phyloP scores from a whole-genome alignment of 345 rosid species.

The Anacardium occidentale region DNA sequence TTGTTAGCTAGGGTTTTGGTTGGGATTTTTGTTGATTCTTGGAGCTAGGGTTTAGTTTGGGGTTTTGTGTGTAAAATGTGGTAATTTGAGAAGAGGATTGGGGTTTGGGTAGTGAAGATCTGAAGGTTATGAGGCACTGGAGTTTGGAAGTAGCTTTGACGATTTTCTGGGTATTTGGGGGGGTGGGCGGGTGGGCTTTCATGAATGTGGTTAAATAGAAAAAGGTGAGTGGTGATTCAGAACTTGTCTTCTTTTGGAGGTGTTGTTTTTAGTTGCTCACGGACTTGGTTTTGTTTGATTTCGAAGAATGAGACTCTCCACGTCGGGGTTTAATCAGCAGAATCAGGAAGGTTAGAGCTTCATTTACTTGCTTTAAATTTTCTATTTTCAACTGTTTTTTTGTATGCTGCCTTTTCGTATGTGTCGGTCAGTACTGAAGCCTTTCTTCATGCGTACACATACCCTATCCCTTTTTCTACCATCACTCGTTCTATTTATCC shows the following conservation, averaged over 20 bases:
- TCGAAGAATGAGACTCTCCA: conserved; percentile 52
- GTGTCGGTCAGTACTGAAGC: neutral
- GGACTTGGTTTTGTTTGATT: conserved; percentile 14
- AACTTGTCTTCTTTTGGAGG: conserved; percentile 1
- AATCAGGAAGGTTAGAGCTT: conserved; percentile 46
- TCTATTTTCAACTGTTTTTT: neutral
- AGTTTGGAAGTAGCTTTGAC: conserved; percentile 11
- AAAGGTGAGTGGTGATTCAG: neutral
- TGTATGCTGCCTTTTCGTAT: neutral
- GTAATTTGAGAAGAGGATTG: neutral
- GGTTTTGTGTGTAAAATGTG: conserved; percentile 6
- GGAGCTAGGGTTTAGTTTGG: conserved; percentile 17
- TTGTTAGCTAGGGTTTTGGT: conserved; percentile 12
- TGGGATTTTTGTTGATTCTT: conserved; percentile 9
- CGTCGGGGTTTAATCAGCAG: conserved; percentile 52
- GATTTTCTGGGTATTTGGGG: neutral
- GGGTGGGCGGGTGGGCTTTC: conserved; percentile 15
- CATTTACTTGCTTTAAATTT: neutral
- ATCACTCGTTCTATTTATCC: too few species aligned
- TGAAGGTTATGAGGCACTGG: conserved; percentile 28
- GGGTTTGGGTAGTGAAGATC: conserved; percentile 22
- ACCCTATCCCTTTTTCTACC: too few species aligned
- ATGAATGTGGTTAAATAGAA: conserved; percentile 11
- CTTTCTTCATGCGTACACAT: too few species aligned
- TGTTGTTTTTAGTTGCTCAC: conserved; percentile 9